Conservation (phyloP, 129 eudicot species). For the Flaveria sonorensis region DNA sequence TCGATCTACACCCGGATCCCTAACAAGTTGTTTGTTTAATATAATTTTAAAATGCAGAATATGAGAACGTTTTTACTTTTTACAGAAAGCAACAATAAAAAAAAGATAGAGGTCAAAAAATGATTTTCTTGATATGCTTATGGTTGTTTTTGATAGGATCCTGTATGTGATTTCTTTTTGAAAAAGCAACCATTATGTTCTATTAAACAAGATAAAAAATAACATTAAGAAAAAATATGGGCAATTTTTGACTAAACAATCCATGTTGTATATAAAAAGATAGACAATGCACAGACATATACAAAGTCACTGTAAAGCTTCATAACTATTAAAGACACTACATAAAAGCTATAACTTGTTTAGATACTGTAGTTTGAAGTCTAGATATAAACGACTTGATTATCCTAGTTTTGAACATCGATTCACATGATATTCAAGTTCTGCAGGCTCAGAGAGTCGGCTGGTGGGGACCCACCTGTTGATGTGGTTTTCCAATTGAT, state of each 20-base stretch:
- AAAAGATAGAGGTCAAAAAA: neutral
- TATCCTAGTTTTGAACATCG: neutral
- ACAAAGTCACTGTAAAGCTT: neutral
- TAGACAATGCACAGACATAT: neutral
- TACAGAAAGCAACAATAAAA: neutral
- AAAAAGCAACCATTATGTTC: neutral
- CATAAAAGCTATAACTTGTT: neutral
- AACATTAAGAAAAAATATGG: neutral
- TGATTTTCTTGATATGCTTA: neutral
- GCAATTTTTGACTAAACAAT: neutral
- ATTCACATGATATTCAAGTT: conserved; percentile 53
- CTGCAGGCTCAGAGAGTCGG: conserved; percentile 44
- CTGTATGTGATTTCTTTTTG: neutral
- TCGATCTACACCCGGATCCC: too few species aligned
- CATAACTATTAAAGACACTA: neutral
- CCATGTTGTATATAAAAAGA: neutral
- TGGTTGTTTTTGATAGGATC: neutral
- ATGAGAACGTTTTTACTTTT: neutral
- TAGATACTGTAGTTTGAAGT: conserved; percentile 17
- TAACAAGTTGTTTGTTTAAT: neutral
- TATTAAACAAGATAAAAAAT: neutral
- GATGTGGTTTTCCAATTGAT: conserved; percentile 53
- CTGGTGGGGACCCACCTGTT: conserved; percentile 46
- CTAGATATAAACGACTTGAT: neutral
- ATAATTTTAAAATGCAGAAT: neutral